Evolutionary conservation across 108 stramenopile species (phyloP).

Genomic region (Asterionellopsis glacialis): DNA sequence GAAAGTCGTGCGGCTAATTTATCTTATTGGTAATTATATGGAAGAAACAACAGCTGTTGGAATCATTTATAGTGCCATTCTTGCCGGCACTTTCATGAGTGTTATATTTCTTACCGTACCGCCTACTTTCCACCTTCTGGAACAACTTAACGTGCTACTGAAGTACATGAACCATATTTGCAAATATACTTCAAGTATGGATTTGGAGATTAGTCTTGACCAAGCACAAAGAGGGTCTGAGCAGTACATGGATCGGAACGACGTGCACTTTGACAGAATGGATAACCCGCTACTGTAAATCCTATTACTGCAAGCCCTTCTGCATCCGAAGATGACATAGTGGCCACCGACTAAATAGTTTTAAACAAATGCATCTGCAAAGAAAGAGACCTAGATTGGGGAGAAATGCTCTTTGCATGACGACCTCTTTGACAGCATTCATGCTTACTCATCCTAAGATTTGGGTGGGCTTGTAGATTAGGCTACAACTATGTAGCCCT

Average conservation of each 20-base stretch:
- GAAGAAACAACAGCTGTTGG: slow-evolving; percentile 86
- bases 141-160: slow-evolving; percentile 75
- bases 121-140: slow-evolving; percentile 68
- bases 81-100: slow-evolving; percentile 63
- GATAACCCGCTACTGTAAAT: too few species aligned
- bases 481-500: too few species aligned
- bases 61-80: slow-evolving; percentile 83
- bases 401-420: too few species aligned
- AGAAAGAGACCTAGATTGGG: too few species aligned
- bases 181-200: slow-evolving; percentile 38
- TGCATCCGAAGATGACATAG: too few species aligned
- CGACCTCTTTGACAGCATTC: too few species aligned
- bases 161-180: slow-evolving; percentile 78
- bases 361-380: too few species aligned
- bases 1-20: slow-evolving; percentile 1
- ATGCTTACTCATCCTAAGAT: too few species aligned
- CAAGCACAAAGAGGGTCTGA: slow-evolving; percentile 75
- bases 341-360: too few species aligned
- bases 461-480: too few species aligned
- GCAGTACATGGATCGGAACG: slow-evolving; percentile 30
- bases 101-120: slow-evolving; percentile 77
- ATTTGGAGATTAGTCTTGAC: slow-evolving; percentile 65
- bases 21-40: slow-evolving; percentile 68
- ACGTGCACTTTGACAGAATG: background rate
- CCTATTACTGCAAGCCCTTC: too few species aligned